Evolutionary conservation across 1,284 basidiomycete genomes (phyloP), one percentile per base, ranked within the genome.

Genomic region (Xanthoconium separans): DNA sequence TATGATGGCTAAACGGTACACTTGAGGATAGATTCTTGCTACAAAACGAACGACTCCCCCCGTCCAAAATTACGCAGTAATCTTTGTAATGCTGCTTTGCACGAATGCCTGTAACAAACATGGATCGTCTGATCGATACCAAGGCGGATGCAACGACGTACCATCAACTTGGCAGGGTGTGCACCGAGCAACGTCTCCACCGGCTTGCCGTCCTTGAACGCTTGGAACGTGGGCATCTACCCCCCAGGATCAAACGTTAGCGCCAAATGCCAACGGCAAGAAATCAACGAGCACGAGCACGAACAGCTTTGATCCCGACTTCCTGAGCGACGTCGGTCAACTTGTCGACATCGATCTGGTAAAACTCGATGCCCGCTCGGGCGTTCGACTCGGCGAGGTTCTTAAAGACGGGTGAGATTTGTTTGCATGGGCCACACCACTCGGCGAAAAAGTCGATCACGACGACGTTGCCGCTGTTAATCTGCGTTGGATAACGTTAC

Each of bases 191-290:
- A 48, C 11, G 79, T 72, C n/a, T 75, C 76, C 43, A 85, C 56
- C 65, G 80, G 78, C 58, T 78, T 44, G 30, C 82, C 82, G 45
- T 79, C 71, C 73, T 85, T 81, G 80, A 83, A 91, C 39, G 77
- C 75, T 42, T 82, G 69, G 74, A 94, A 93, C 3, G 87, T 89
- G 2, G 91, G 91, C 82, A 93, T 91, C 72, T 81, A 29, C 4
- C 16, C 29, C 3, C 41, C 4, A 43, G 4, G 22, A 39, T 41
- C 48, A 18, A 27, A 12, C 20, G 4, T 47, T 5, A 47, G 29
- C 10, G 10, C 10, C 36, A n/a, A 5, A n/a, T 8, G 27, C 27
- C 27, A 27, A 6, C 0, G 2, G 22, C 2, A 2, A 4, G 3
- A 36, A 5, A n/a, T 16, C 2, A 13, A 34, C 7, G 12, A 33